These are phyloP conservation scores for Chytridium lagenaria DNA, from an alignment of 371 early-diverging fungal species.

Conservation along the genomic window DNA sequence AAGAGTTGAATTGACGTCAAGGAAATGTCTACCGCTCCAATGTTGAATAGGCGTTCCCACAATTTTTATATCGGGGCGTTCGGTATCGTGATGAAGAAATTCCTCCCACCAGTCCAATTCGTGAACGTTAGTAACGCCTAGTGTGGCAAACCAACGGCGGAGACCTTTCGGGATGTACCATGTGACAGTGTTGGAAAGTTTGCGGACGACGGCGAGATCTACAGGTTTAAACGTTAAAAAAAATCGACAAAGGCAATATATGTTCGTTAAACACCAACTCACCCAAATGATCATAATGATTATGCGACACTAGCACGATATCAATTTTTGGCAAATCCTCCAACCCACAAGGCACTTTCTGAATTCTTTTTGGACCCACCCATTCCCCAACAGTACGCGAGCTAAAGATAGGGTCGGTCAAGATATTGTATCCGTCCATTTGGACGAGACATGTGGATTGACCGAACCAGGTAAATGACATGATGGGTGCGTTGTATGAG, in stretches of 20 bases:
- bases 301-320: conserved; percentile 64
- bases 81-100: conserved; percentile 47
- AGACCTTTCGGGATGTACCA: conserved; percentile 71
- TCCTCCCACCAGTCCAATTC: conserved; percentile 76
- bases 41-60: conserved; percentile 67
- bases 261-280: too few species aligned
- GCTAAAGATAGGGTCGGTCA: conserved; percentile 68
- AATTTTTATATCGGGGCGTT: conserved; percentile 43
- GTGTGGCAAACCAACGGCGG: conserved; percentile 58
- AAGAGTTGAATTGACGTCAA: conserved; percentile 61
- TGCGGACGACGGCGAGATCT: conserved; percentile 57
- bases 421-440: conserved; percentile 61
- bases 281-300: conserved; percentile 68
- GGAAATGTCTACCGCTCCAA: conserved; percentile 61
- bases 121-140: conserved; percentile 63
- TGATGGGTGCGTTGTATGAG: conserved; percentile 28
- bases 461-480: conserved; percentile 59
- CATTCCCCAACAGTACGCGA: conserved; percentile 52
- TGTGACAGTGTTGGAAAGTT: conserved; percentile 60
- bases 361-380: conserved; percentile 60
- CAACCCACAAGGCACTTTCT: conserved; percentile 58
- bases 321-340: conserved; percentile 60
- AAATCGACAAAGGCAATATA: too few species aligned
- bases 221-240: background rate
- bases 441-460: conserved; percentile 68